A percentile compares a stretch with the other conserved stretches of the same genome.
Evolutionary conservation across 73 alveolate genomes (phyloP).

Genomic region (Symbiodinium pilosum): DNA sequence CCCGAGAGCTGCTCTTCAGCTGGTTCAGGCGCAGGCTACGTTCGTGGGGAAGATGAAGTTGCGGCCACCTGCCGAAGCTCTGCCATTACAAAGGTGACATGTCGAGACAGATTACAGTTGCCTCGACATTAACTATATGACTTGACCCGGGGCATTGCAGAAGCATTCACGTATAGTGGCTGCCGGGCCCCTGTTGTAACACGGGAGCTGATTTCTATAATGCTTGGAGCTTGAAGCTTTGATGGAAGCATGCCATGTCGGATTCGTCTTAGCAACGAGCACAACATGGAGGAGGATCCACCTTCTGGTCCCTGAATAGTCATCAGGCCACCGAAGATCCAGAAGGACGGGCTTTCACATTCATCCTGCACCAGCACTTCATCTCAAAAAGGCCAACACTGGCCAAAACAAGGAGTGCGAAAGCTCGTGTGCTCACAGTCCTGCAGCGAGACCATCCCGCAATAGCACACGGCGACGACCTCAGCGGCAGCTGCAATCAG

Average conservation of each 20-base stretch:
- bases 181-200: too few relatives aligned
- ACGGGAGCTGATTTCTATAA: background rate
- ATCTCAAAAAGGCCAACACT: too few relatives aligned
- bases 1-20: background rate
- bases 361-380: constrained; percentile 60
- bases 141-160: too few relatives aligned
- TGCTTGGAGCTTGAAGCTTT: background rate
- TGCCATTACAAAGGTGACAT: too few relatives aligned
- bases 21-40: constrained; percentile 1
- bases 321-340: constrained; percentile 90
- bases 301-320: constrained; percentile 92
- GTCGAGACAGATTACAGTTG: background rate
- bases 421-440: background rate
- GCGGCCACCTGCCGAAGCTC: constrained; percentile 21
- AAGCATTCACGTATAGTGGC: too few relatives aligned
- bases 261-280: too few relatives aligned
- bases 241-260: too few relatives aligned
- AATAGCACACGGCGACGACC: constrained; percentile 88
- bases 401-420: background rate
- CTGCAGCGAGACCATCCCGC: constrained; percentile 80
- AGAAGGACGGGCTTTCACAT: constrained; percentile 49
- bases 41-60: constrained; percentile 81
- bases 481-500: background rate
- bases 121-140: too few relatives aligned
- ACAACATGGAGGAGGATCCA: too few relatives aligned